Base-by-base conservation (phyloP, 352 stramenopile species). In the Globisporangium solare region DNA sequence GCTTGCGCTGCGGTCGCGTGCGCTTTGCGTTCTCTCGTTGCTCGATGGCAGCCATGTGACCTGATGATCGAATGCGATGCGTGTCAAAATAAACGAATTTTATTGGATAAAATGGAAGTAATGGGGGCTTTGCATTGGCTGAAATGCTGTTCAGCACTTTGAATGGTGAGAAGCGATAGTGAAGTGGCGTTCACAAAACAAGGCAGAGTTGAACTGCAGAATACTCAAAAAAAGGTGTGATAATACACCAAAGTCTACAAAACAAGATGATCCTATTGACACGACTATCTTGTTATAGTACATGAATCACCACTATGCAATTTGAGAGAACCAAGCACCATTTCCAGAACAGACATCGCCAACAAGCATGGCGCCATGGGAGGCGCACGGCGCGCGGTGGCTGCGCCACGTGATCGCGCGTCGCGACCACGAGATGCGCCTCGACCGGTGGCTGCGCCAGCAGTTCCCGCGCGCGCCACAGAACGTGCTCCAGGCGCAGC, bases 371-470 rank as follows among this genome's bases (percentile, higher is more conserved):
- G 12, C 39, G 39, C 39, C 39, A 43, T 43, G 39, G 39, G 13
- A 43, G 39, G 18, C 39, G 39, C 39, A 43, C 3, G 20, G 62
- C 69, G 53, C 51, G 14, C 74, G 73, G 32, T 91, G 76, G 76
- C 71, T 86, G 63, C 68, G 73, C 54, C 66, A 68, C 56, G 56
- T 66, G 15, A 66, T 91, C 31, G 48, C 61, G 17, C 58, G 67
- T n/a, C 24, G 63, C 17, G 78, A 91, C 62, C 62, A 67, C 27
- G 75, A 82, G 52, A 81, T 87, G 63, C 78, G 78, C 27, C 66
- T 89, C 18, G 81, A 91, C 45, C 78, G 81, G 4, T 91, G 81
- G 78, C 65, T 91, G 47, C 59, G 66, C 0, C 67, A 60, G 21
- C 70, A 84, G 35, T 89, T 89, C 52, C 76, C 76, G 12, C 46